A percentile compares a stretch with the other conserved stretches of the same genome.
These are phyloP conservation scores for Fusarium pininemorale DNA, from an alignment of 2,329 filamentous ascomycete genomes.

Conservation along the genomic window DNA sequence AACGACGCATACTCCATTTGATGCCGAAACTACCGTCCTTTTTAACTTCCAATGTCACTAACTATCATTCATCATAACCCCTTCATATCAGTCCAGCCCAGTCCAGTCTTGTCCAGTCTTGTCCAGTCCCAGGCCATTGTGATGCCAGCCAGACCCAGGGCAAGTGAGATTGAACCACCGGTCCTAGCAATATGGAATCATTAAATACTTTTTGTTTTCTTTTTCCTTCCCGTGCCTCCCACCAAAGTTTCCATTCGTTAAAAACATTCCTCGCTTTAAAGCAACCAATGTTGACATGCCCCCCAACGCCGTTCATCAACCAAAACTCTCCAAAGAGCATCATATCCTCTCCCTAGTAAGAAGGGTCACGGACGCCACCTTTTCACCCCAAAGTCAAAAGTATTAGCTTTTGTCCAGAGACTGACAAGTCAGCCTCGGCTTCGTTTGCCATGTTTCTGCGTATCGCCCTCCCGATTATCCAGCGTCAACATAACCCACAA, in stretches of 20 bases:
- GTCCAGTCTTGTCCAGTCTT: not conserved
- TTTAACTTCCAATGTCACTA: slow-evolving; percentile 23
- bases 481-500: slow-evolving; percentile 28
- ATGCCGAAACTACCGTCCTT: slow-evolving; percentile 22
- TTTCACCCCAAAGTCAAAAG: slow-evolving; percentile 6
- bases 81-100: not conserved
- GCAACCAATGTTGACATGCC: slow-evolving; percentile 22
- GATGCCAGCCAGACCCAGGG: slow-evolving; percentile 4
- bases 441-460: not conserved
- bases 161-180: slow-evolving; percentile 16
- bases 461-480: not conserved
- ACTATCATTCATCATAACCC: slow-evolving; percentile 31
- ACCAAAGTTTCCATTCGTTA: slow-evolving; percentile 22
- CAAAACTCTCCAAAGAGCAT: slow-evolving; percentile 25
- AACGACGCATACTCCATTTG: slow-evolving; percentile 26
- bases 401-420: not conserved
- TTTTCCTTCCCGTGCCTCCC: slow-evolving; percentile 5
- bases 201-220: slow-evolving; percentile 36
- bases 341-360: slow-evolving; percentile 14
- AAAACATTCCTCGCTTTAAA: slow-evolving; percentile 35
- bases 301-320: slow-evolving; percentile 36
- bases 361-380: not conserved
- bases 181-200: slow-evolving; percentile 15
- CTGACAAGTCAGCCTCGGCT: not conserved
- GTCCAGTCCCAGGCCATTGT: slow-evolving; percentile 5